Conservation (phyloP, 139 green algal species). For the Pseudopediastrum boryanum region DNA sequence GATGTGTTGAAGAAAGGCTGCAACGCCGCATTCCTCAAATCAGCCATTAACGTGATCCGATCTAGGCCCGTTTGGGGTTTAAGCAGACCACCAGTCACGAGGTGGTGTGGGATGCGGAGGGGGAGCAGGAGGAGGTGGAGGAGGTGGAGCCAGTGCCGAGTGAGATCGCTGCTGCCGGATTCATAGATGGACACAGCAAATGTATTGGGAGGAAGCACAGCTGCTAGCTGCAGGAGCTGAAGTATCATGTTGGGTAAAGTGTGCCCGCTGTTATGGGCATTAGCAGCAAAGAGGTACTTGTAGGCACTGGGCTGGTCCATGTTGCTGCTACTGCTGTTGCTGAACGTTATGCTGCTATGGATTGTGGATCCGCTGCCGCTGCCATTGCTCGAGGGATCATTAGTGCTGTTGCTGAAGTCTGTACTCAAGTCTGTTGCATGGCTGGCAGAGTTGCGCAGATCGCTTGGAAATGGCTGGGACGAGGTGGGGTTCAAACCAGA, state of each 20-base stretch:
- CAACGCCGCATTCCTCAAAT: constrained; percentile 49
- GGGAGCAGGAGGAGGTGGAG: constrained; percentile 44
- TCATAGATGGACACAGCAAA: constrained; percentile 59
- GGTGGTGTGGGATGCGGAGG: constrained; percentile 36
- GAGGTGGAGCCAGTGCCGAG: constrained; percentile 47
- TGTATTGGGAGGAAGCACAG: constrained; percentile 3
- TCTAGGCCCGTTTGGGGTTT: constrained; percentile 21
- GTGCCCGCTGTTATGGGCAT: constrained; percentile 54
- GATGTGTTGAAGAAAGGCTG: constrained; percentile 30
- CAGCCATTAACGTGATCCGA: constrained; percentile 57
- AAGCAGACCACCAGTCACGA: constrained; percentile 34
- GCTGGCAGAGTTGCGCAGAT: no score
- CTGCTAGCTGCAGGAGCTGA: constrained; percentile 26
- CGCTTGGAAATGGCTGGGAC: no score
- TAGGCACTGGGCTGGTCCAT: background rate
- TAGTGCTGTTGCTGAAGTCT: background rate
- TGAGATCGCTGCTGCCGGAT: constrained; percentile 49
- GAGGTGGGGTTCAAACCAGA: no score
- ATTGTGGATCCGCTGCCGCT: background rate
- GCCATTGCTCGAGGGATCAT: background rate
- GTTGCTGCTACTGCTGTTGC: constrained; percentile 7
- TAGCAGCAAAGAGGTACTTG: constrained; percentile 51
- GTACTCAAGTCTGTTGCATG: background rate
- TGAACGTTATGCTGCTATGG: background rate
- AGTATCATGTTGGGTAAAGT: constrained; percentile 56